Percentiles rank a stretch among this genome's conserved stretches.
Evolutionary conservation across 768 basidiomycete species (phyloP).

Genomic region (Mycena maculata): DNA sequence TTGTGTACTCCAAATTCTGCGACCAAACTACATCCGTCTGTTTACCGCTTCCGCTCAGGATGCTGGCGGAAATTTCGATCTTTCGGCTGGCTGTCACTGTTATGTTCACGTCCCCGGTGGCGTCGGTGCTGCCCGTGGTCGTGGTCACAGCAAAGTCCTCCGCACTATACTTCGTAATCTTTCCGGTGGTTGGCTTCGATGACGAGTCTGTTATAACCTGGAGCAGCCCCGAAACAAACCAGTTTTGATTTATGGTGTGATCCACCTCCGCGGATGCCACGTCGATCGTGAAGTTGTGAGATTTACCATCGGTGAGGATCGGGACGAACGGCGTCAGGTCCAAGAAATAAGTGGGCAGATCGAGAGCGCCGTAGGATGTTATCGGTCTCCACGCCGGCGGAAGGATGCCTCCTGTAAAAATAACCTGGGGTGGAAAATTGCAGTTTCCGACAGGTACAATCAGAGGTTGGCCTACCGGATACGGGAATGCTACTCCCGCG

Average conservation of each 20-base stretch:
- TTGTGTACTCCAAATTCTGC: constrained; percentile 72
- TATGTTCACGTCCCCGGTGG: constrained; percentile 65
- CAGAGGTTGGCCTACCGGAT: constrained; percentile 46
- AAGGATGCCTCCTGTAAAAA: constrained; percentile 82
- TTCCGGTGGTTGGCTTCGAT: constrained; percentile 71
- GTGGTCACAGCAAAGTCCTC: constrained; percentile 66
- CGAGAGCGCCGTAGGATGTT: constrained; percentile 79
- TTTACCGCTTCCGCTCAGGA: constrained; percentile 71
- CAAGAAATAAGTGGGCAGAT: constrained; percentile 81
- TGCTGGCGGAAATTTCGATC: constrained; percentile 69
- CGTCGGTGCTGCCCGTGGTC: constrained; percentile 55
- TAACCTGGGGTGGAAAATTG: constrained; percentile 39
- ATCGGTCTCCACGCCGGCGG: constrained; percentile 77
- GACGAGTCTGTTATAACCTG: constrained; percentile 79
- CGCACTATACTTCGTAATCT: constrained; percentile 68
- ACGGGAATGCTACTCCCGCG: constrained; percentile 62
- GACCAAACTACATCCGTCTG: constrained; percentile 65
- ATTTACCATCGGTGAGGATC: constrained; percentile 71
- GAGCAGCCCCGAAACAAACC: constrained; percentile 80
- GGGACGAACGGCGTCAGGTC: constrained; percentile 85
- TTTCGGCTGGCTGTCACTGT: constrained; percentile 70
- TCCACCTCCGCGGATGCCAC: constrained; percentile 76
- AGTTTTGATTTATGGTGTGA: constrained; percentile 77
- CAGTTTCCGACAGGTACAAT: neutral
- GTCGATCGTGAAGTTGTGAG: constrained; percentile 79